A percentile compares a stretch with the other conserved stretches of the same genome.
Conservation (phyloP, 2,329 filamentous ascomycete species). For the Curvularia spicifera region DNA sequence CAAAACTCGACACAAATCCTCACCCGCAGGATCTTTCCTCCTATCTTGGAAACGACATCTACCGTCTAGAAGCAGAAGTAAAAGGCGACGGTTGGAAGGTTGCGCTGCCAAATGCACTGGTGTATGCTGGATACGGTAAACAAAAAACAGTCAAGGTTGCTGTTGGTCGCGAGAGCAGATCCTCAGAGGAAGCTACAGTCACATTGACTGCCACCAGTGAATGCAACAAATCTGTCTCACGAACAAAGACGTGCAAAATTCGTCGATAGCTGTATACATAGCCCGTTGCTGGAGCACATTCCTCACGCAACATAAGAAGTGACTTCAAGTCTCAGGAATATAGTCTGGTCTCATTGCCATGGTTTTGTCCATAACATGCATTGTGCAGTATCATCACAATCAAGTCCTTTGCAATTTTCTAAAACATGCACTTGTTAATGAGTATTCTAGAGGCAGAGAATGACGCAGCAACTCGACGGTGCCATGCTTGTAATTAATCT, state of each 20-base stretch:
- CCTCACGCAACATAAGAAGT: background rate
- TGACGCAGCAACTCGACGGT: background rate
- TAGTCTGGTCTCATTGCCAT: background rate
- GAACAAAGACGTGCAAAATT: background rate
- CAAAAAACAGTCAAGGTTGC: background rate
- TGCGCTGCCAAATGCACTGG: background rate
- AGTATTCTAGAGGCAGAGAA: too few relatives aligned
- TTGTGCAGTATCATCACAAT: background rate
- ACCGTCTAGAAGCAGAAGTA: background rate
- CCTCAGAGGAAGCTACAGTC: background rate
- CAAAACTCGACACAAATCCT: background rate
- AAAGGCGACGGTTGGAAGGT: slow-evolving; percentile 1
- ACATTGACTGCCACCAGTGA: background rate
- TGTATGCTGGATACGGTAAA: background rate
- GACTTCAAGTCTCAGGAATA: background rate
- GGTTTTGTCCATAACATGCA: background rate
- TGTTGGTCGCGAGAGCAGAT: background rate
- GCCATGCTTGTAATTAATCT: background rate
- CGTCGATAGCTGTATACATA: background rate
- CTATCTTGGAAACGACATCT: background rate
- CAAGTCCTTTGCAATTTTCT: background rate
- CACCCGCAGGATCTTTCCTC: background rate
- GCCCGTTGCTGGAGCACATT: background rate
- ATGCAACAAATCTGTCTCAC: background rate
- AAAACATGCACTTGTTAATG: background rate